A percentile compares a stretch with the other conserved stretches of the same genome.
Conservation (phyloP, 2,329 filamentous ascomycete species). For the Leptographium flavum region DNA sequence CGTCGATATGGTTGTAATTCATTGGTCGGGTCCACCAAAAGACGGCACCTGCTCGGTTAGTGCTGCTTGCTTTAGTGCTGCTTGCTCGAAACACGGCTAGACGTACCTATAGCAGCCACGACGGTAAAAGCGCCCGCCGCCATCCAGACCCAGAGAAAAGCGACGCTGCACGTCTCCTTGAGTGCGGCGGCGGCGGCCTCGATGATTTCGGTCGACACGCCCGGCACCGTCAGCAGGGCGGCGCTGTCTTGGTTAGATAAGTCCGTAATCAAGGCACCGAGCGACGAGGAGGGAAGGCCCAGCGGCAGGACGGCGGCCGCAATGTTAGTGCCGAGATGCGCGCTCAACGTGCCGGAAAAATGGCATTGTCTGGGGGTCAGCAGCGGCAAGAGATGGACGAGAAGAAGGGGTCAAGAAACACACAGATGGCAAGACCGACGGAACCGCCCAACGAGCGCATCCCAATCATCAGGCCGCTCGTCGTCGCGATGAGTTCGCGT, state of each 20-base stretch:
- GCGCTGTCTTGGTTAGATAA: not conserved
- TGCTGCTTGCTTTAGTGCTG: not conserved
- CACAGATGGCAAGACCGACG: slow-evolving; percentile 30
- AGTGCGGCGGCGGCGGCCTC: slow-evolving; percentile 2
- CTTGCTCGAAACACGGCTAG: not conserved
- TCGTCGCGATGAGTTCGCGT: slow-evolving; percentile 19
- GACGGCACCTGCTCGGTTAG: slow-evolving; percentile 3
- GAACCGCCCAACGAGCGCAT: slow-evolving; percentile 30
- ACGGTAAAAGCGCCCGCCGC: slow-evolving; percentile 5
- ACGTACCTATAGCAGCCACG: slow-evolving; percentile 4
- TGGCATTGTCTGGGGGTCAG: slow-evolving; percentile 17
- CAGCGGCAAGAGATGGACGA: no score
- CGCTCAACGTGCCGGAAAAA: slow-evolving; percentile 11
- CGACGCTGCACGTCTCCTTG: slow-evolving; percentile 2
- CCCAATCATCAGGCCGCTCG: slow-evolving; percentile 21
- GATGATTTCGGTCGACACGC: slow-evolving; percentile 3
- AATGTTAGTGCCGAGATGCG: slow-evolving; percentile 1
- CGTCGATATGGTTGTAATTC: slow-evolving; percentile 24
- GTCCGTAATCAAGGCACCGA: not conserved
- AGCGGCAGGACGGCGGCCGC: slow-evolving; percentile 4
- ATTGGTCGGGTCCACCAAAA: slow-evolving; percentile 20
- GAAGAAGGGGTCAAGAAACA: not conserved
- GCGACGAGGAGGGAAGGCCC: slow-evolving; percentile 2
- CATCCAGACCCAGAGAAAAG: slow-evolving; percentile 5
- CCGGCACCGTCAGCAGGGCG: not conserved